Conservation (phyloP, 176 grass and related monocot species). For the Thinopyrum elongatum region DNA sequence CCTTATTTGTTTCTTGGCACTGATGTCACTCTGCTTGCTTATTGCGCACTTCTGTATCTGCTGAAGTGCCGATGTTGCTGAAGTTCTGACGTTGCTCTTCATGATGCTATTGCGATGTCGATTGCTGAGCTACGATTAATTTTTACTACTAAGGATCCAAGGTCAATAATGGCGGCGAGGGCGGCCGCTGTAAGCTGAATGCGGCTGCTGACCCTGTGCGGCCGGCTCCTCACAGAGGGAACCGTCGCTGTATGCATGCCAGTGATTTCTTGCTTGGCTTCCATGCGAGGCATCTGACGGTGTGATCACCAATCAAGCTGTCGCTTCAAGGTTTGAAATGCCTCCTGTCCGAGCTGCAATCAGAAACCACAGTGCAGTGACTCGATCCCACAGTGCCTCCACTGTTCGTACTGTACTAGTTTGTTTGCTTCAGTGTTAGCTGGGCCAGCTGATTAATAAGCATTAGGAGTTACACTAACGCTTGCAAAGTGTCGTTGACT, state of each 20-base stretch:
- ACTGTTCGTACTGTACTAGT: background rate
- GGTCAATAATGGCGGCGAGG: background rate
- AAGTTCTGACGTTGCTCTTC: background rate
- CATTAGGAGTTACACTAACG: too few relatives aligned
- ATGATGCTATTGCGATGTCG: background rate
- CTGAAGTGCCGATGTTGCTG: background rate
- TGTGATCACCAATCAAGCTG: constrained; percentile 7
- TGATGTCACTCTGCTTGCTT: background rate
- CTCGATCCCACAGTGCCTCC: background rate
- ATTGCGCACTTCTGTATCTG: background rate
- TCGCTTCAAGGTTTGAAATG: constrained; percentile 32
- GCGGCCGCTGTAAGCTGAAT: background rate
- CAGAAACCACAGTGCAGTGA: background rate
- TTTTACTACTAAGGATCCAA: background rate
- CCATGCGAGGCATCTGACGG: constrained; percentile 14
- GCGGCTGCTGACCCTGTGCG: background rate
- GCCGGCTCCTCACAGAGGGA: background rate
- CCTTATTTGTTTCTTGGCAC: constrained; percentile 26
- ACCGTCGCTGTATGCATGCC: background rate
- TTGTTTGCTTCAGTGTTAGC: background rate
- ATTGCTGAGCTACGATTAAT: background rate
- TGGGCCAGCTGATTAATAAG: background rate
- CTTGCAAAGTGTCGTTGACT: background rate
- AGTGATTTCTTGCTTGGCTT: constrained; percentile 26
- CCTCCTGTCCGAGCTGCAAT: background rate